Base-by-base conservation (phyloP, 148 eudicot genomes). In the Vaccinium myrtillus region DNA sequence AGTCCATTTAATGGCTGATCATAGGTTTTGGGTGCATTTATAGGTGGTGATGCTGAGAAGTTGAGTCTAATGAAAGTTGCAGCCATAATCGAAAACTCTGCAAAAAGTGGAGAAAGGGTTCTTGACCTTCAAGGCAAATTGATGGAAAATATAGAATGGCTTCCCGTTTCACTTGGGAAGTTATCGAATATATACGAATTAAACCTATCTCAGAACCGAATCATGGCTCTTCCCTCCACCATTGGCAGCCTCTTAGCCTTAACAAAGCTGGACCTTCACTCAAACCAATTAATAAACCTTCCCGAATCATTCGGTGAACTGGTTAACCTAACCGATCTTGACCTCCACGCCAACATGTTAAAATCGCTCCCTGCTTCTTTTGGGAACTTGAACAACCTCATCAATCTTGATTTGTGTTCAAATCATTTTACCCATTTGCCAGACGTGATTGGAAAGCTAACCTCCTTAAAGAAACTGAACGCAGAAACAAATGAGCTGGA, bases 271-370 rank as follows among this genome's bases (percentile, higher is more conserved):
- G 91, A 92, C 50, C 71, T 90, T 80, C 93, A 86, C 77, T 89
- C 91, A 25, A 94, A 94, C 87, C 95, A 93, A 56, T 81, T 94
- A 9, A 93, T 90, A 82, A 92, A 93, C 91, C 93, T 94, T 78
- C 98, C 98, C 3, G 83, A 84, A 39, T 90, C 94, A 0, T 86
- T 90, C 81, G 94, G 94, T 19, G 92, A 93, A 32, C 86, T 94
- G 18, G 76, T 84, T 78, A 89, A 75, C 49, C 87, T 94, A 59
- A 85, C 87, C 12, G 87, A 94, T 76, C 86, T 94, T 14, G 89
- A 93, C 81, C 91, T 93, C 56, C 94, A 85, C 61, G 86, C 87
- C 2, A 94, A 94, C 86, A 83, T 78, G 87, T 87, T 94, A 23
- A 92, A 93, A 79, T 85, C 94, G 5, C 85, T 94, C 36, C 95